A percentile compares a stretch with the other conserved stretches of the same genome.
Evolutionary conservation across 495 filamentous ascomycete genomes (phyloP).

Genomic region (Penicillium paradoxum): DNA sequence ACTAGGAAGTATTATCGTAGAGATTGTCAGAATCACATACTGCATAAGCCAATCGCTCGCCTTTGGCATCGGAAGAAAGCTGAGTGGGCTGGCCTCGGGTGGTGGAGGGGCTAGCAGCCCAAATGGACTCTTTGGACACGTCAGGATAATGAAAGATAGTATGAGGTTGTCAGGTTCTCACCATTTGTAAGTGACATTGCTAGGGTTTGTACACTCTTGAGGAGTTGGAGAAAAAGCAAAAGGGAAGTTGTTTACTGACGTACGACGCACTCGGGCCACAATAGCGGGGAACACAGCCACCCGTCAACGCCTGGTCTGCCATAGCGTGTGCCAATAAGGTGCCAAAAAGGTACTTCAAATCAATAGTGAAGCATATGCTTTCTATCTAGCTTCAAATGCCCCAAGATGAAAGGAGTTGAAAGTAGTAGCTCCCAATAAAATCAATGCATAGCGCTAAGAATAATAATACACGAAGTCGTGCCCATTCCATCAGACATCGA

Average conservation of each 20-base stretch:
- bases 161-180: conserved; percentile 6
- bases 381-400: background rate
- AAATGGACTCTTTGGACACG: conserved; percentile 54
- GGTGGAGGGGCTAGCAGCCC: conserved; percentile 75
- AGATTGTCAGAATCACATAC: conserved; percentile 46
- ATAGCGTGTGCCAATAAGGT: background rate
- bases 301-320: background rate
- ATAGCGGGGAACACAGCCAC: conserved; percentile 15
- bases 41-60: conserved; percentile 89
- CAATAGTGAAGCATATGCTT: background rate
- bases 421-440: background rate
- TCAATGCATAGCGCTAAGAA: conserved; percentile 19
- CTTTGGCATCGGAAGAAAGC: conserved; percentile 84
- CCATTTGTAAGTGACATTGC: conserved; percentile 46
- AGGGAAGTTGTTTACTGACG: conserved; percentile 29
- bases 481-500: conserved; percentile 4
- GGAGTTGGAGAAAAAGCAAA: background rate
- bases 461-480: conserved; percentile 25
- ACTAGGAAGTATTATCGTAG: background rate
- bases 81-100: conserved; percentile 84
- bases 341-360: background rate
- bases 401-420: background rate
- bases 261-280: conserved; percentile 25
- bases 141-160: conserved; percentile 1
- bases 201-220: conserved; percentile 3